phyloP scores from a whole-genome alignment of 257 asterid genomes.

The Jacaranda mimosifolia region DNA sequence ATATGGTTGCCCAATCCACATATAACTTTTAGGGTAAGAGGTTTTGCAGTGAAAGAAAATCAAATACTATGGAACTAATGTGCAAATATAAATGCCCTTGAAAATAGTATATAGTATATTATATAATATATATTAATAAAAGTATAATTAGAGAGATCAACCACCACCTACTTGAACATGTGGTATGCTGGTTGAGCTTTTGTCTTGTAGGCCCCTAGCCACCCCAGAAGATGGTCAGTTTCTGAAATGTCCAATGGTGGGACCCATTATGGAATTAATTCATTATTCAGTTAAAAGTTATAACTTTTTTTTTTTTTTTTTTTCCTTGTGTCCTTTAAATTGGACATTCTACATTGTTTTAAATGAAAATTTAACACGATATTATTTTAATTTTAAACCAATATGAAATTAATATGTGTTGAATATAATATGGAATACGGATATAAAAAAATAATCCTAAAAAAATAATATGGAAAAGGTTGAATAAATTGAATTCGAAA shows the following conservation, averaged over 20 bases:
- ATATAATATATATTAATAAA: not conserved
- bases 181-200: slow-evolving; percentile 73
- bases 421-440: too few species aligned
- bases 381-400: too few species aligned
- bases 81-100: slow-evolving; percentile 12
- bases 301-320: not conserved
- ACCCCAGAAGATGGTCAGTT: slow-evolving; percentile 52
- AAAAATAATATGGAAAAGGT: too few species aligned
- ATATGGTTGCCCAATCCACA: not conserved
- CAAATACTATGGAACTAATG: not conserved
- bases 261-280: slow-evolving; percentile 29
- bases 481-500: too few species aligned
- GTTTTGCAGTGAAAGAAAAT: not conserved
- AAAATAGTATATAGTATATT: not conserved
- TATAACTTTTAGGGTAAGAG: not conserved
- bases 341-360: too few species aligned
- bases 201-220: slow-evolving; percentile 66
- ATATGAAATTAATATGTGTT: too few species aligned
- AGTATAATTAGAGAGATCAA: slow-evolving; percentile 57
- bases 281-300: too few species aligned
- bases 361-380: too few species aligned
- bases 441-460: too few species aligned
- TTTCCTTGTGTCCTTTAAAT: too few species aligned
- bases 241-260: slow-evolving; percentile 58
- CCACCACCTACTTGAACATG: slow-evolving; percentile 73